These are phyloP conservation scores for Leccinellum rugosiceps DNA, from an alignment of 768 basidiomycete species.

Conservation along the genomic window DNA sequence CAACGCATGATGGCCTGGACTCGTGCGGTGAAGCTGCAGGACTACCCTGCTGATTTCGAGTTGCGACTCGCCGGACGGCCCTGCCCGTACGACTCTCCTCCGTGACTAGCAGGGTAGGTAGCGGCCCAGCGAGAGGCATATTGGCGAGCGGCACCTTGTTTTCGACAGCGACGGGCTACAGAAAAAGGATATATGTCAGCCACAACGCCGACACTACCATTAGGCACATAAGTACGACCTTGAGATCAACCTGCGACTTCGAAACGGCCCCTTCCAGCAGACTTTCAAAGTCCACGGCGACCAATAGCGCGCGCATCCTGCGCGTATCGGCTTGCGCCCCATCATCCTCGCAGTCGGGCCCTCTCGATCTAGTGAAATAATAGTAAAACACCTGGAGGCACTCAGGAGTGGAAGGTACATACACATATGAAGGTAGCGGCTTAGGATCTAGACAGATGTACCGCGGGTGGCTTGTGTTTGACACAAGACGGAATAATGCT, in stretches of 20 bases:
- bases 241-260: constrained; percentile 13
- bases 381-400: not conserved
- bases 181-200: constrained; percentile 1
- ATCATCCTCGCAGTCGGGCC: constrained; percentile 50
- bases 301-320: constrained; percentile 34
- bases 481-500: constrained; percentile 50
- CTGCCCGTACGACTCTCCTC: constrained; percentile 15
- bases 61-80: not conserved
- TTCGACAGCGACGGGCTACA: constrained; percentile 8
- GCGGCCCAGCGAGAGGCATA: not conserved
- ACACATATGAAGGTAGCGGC: constrained; percentile 38
- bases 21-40: constrained; percentile 23
- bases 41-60: not conserved
- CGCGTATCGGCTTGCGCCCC: constrained; percentile 42
- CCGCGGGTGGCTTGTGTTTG: constrained; percentile 30
- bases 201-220: not conserved
- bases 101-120: constrained; percentile 22
- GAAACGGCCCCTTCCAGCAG: constrained; percentile 13
- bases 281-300: constrained; percentile 37
- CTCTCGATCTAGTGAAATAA: constrained; percentile 36
- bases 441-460: constrained; percentile 43
- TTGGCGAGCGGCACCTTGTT: constrained; percentile 9
- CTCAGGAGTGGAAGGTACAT: constrained; percentile 7
- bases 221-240: constrained; percentile 12
- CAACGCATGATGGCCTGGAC: constrained; percentile 10